Evolutionary conservation across 257 asterid genomes (phyloP).

Genomic region (Nicotiana tomentosiformis): DNA sequence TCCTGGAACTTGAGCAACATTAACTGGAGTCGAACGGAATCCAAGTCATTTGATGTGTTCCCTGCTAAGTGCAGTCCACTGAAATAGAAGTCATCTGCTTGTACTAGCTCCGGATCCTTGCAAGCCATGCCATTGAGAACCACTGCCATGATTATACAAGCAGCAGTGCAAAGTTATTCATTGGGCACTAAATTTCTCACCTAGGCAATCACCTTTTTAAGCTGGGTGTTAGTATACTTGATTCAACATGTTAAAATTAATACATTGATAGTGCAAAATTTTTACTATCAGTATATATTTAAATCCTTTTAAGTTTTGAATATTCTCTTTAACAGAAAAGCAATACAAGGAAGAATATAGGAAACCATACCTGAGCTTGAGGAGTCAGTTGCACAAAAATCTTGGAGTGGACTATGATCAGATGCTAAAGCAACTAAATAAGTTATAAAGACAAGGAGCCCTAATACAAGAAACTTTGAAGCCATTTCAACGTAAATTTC

Average conservation of each 20-base stretch:
- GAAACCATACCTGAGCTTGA: constrained; percentile 15
- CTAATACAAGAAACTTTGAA: constrained; percentile 13
- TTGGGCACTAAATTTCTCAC: no score
- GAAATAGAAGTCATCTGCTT: constrained; percentile 28
- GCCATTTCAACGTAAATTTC: constrained; percentile 12
- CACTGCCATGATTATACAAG: not conserved
- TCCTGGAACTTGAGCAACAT: constrained; percentile 32
- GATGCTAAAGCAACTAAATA: constrained; percentile 27
- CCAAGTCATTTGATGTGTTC: constrained; percentile 29
- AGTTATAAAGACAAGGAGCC: constrained; percentile 6
- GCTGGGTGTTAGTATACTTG: no score
- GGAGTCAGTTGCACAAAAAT: constrained; percentile 39
- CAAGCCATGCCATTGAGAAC: constrained; percentile 32
- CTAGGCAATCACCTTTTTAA: no score
- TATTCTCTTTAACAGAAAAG: no score
- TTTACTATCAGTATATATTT: no score
- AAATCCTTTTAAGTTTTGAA: no score
- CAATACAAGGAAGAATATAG: no score
- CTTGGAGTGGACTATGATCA: constrained; percentile 46
- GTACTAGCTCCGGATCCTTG: constrained; percentile 27
- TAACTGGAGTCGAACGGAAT: constrained; percentile 30
- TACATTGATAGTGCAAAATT: no score
- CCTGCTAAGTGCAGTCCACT: constrained; percentile 28
- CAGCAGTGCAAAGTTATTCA: no score
- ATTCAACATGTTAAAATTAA: no score